Percentiles rank a stretch among this genome's conserved stretches.
phyloP scores from a whole-genome alignment of 805 yeast genomes.

The Candida nonsorbophila region DNA sequence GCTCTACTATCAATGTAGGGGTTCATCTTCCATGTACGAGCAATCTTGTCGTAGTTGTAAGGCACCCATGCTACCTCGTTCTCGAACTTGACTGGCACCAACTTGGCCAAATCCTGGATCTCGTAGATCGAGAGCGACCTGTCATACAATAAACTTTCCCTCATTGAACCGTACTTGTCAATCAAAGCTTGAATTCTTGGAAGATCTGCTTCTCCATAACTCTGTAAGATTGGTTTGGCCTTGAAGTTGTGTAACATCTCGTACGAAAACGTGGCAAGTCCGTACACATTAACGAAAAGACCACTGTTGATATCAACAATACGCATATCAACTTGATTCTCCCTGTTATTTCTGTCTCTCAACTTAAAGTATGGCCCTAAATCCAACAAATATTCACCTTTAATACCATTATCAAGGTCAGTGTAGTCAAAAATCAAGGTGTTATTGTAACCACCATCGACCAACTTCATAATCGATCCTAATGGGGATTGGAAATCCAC shows the following conservation, averaged over 20 bases:
- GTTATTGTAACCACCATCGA: slow-evolving; percentile 35
- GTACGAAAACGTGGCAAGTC: slow-evolving; percentile 19
- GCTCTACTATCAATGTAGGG: slow-evolving; percentile 4
- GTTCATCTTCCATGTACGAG: slow-evolving; percentile 22
- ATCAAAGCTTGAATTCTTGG: slow-evolving; percentile 11
- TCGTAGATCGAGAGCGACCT: slow-evolving; percentile 22
- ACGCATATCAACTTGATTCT: slow-evolving; percentile 49
- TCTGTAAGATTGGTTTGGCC: slow-evolving; percentile 14
- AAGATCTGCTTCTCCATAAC: slow-evolving; percentile 5
- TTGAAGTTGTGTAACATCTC: slow-evolving; percentile 13
- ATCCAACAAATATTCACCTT: slow-evolving; percentile 23
- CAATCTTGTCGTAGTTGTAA: slow-evolving; percentile 17
- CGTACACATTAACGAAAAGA: slow-evolving; percentile 33
- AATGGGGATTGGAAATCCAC: slow-evolving; percentile 45
- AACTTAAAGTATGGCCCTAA: slow-evolving; percentile 22
- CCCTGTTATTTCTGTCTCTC: slow-evolving; percentile 37
- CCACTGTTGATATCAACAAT: slow-evolving; percentile 47
- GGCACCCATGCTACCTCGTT: slow-evolving; percentile 33
- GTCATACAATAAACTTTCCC: slow-evolving; percentile 6
- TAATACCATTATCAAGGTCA: slow-evolving; percentile 9
- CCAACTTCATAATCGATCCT: slow-evolving; percentile 36
- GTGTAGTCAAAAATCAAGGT: slow-evolving; percentile 32
- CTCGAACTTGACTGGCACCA: slow-evolving; percentile 31
- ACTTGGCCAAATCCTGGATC: slow-evolving; percentile 20
- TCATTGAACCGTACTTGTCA: slow-evolving; percentile 7